Conservation (phyloP, 73 alveolate species). For the Paramecium pentaurelia region DNA sequence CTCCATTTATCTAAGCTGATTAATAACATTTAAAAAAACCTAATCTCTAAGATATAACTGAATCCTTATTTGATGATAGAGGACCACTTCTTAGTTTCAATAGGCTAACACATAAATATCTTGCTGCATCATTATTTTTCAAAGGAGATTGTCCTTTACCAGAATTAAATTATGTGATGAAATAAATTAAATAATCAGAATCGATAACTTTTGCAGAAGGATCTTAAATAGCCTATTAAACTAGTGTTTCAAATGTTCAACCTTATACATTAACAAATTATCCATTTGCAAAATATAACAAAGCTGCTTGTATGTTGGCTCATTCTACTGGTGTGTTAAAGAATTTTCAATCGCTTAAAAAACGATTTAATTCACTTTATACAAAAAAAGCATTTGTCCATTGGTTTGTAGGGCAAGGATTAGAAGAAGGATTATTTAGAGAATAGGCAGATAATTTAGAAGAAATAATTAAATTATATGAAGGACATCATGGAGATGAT, state of each 20-base stretch:
- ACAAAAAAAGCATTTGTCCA: slow-evolving; percentile 74
- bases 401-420: slow-evolving; percentile 79
- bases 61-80: not conserved
- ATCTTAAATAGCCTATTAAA: not conserved
- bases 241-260: not conserved
- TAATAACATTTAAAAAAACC: not conserved
- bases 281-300: not conserved
- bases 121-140: not conserved
- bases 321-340: slow-evolving; percentile 50
- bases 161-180: not conserved
- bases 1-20: not conserved
- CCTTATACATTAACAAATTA: not conserved
- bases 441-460: not conserved
- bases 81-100: not conserved
- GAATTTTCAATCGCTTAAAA: slow-evolving; percentile 63
- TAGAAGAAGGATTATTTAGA: slow-evolving; percentile 77
- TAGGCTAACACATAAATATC: not conserved
- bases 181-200: not conserved
- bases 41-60: not conserved
- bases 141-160: not conserved
- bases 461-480: not conserved
- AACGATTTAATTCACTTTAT: slow-evolving; percentile 70
- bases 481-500: not conserved
- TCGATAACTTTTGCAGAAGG: not conserved
- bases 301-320: slow-evolving; percentile 38